Conservation (phyloP, 73 alveolate genomes). For the Symbiodinium pilosum region DNA sequence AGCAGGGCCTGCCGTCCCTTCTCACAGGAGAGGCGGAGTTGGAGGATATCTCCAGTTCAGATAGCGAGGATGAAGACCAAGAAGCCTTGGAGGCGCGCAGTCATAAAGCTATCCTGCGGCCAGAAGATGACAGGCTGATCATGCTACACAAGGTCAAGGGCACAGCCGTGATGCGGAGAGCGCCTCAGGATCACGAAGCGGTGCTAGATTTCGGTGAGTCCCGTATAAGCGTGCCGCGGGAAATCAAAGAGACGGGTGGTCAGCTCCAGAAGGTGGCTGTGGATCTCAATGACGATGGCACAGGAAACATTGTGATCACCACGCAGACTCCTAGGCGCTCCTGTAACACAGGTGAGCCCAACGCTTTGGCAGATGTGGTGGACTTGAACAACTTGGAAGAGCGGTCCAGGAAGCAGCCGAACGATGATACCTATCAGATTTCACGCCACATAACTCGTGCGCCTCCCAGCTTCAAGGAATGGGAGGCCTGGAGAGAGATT, state of each 20-base stretch:
- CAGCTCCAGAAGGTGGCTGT: conserved; percentile 38
- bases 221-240: conserved; percentile 40
- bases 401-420: conserved; percentile 7
- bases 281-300: conserved; percentile 60
- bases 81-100: background rate
- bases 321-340: conserved; percentile 47
- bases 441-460: conserved; percentile 9
- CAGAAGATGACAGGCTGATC: conserved; percentile 56
- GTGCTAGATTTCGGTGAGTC: conserved; percentile 48
- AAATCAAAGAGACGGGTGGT: background rate
- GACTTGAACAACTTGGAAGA: conserved; percentile 15
- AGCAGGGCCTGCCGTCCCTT: conserved; percentile 53
- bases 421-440: conserved; percentile 16
- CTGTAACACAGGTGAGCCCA: conserved; percentile 12
- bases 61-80: conserved; percentile 13
- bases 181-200: conserved; percentile 26
- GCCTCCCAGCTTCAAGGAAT: conserved; percentile 40
- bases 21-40: background rate
- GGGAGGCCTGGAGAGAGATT: conserved; percentile 78
- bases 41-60: background rate
- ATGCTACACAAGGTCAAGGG: conserved; percentile 36
- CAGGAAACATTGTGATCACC: conserved; percentile 14
- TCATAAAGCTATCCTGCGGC: conserved; percentile 4
- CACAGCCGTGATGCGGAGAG: conserved; percentile 13
- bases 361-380: conserved; percentile 36